phyloP scores from a whole-genome alignment of 306 rosid species.

The Lathyrus sativus region DNA sequence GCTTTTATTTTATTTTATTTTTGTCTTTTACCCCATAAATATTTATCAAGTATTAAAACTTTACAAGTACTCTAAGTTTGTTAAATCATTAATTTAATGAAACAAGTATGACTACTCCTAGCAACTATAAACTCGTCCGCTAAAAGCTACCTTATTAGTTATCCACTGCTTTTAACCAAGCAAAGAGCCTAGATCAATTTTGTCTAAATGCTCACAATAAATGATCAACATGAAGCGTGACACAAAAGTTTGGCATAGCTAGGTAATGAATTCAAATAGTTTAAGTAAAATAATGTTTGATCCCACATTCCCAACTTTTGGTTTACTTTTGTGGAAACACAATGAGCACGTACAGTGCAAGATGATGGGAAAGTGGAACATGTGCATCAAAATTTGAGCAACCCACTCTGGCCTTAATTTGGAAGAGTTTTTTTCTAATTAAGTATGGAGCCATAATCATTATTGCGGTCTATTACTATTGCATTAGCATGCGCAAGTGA shows the following conservation, averaged over 20 bases:
- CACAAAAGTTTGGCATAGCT: conserved; percentile 27
- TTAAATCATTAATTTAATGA: no score
- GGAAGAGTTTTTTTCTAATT: not conserved
- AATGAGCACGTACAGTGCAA: conserved; percentile 30
- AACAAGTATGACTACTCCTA: no score
- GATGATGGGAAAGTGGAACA: conserved; percentile 32
- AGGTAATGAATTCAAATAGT: conserved; percentile 21
- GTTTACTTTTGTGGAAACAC: conserved; percentile 46
- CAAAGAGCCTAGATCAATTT: no score
- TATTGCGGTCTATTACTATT: conserved; percentile 32
- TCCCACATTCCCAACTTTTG: conserved; percentile 33
- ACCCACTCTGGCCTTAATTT: conserved; percentile 9
- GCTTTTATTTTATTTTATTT: no score
- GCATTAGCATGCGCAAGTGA: conserved; percentile 36
- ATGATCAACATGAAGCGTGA: conserved; percentile 31
- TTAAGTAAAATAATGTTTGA: conserved; percentile 34
- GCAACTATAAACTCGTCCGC: no score
- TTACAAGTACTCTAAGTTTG: no score
- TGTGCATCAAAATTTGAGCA: conserved; percentile 38
- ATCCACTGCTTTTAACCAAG: no score
- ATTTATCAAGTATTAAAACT: no score
- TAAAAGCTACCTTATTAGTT: no score
- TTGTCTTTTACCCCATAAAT: no score
- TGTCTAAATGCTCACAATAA: no score
- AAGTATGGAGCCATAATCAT: conserved; percentile 25